Percentiles rank a stretch among this genome's conserved stretches.
These are phyloP conservation scores for Lactifluus pinguis DNA, from an alignment of 768 basidiomycete species.

Conservation along the genomic window DNA sequence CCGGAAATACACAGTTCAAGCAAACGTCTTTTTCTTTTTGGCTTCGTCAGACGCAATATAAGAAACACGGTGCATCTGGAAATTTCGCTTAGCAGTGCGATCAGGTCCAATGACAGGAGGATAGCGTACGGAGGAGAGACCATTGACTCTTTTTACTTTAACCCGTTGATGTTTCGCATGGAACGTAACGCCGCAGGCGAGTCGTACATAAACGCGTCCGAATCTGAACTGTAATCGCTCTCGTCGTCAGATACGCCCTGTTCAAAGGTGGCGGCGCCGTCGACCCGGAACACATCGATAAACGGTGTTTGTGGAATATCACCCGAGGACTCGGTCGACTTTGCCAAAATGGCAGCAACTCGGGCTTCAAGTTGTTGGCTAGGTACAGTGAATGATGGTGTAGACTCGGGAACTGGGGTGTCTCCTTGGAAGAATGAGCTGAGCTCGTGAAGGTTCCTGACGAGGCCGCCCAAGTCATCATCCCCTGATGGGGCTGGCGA, in stretches of 20 bases:
- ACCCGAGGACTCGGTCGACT: constrained; percentile 49
- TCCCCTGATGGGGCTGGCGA: constrained; percentile 32
- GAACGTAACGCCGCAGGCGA: constrained; percentile 18
- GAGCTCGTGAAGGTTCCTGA: constrained; percentile 69
- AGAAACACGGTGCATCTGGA: neutral
- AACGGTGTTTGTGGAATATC: constrained; percentile 75
- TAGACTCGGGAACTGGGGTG: neutral
- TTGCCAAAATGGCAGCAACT: constrained; percentile 74
- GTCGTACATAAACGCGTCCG: constrained; percentile 31
- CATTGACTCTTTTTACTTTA: neutral
- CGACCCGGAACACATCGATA: constrained; percentile 63
- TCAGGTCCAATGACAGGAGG: neutral
- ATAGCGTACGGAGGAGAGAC: neutral
- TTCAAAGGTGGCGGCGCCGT: constrained; percentile 22
- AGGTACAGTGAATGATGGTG: constrained; percentile 32
- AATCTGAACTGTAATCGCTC: constrained; percentile 26
- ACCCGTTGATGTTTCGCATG: constrained; percentile 5
- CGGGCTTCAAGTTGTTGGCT: constrained; percentile 63
- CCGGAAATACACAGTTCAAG: neutral
- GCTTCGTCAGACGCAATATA: neutral
- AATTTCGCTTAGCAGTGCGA: neutral
- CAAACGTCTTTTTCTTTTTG: too few relatives aligned
- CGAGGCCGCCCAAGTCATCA: constrained; percentile 68
- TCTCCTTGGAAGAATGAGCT: constrained; percentile 63
- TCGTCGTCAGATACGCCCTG: constrained; percentile 24